Base-by-base conservation (phyloP, 2,329 filamentous ascomycete species). In the Furcasterigmium furcatum region DNA sequence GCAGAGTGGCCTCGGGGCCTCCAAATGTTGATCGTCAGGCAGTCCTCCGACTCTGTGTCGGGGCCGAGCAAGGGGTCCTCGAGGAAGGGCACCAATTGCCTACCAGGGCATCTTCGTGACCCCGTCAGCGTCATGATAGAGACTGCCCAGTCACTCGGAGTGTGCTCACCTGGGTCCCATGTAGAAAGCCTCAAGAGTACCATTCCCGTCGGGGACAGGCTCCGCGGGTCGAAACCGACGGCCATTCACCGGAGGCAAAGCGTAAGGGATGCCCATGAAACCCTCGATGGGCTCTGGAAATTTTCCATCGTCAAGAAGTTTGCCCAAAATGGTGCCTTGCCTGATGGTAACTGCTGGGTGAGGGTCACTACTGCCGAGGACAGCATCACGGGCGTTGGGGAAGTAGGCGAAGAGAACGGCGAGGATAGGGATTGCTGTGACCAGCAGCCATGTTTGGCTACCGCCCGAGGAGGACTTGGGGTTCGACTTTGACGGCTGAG, bases 261-360 rank as follows among this genome's bases (percentile, higher is more conserved):
- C 73, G 48, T 77, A 78, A 1, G 72, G 74, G 10, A 79, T 66
- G 1, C 73, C 72, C 1, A 72, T 58, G 51, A 79, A 79, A 12
- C 59, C 53, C 22, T 71, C 66, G 16, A 71, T 52, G 1, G 60
- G 49, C 18, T 36, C 34, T 6, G 34, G 34, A 10, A 36, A 36
- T 16, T 36, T 36, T 36, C 34, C 34, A 19, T 36, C 34, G 10
- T 36, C 16, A 19, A 36, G n/a, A 5, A 36, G 34, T 12, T 19
- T 36, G 5, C 34, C 34, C 7, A 36, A 14, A 10, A 36, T 18
- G 5, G 16, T 36, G 5, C n/a, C 34, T 19, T 36, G 34, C 18
- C 18, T 36, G 16, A 36, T 36, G 5, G 34, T 36, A 10, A 36
- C 34, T 18, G 34, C 18, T 7, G 34, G 34, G 16, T 36, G 34